phyloP scores from a whole-genome alignment of 805 yeast species.

The Wickerhamiella nectarea region DNA sequence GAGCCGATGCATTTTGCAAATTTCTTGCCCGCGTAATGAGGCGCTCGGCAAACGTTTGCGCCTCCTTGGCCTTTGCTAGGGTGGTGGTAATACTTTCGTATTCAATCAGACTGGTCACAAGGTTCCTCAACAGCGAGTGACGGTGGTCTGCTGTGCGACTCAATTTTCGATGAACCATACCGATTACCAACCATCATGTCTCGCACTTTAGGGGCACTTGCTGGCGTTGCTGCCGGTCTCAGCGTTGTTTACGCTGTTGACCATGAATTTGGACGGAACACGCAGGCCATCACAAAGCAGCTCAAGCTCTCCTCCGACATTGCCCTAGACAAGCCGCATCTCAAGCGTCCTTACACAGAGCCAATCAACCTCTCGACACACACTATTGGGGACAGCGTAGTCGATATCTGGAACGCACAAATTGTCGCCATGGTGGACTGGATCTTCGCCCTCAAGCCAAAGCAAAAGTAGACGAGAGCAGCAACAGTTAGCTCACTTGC shows the following conservation, averaged over 20 bases:
- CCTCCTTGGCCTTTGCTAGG: constrained; percentile 58
- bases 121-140: constrained; percentile 45
- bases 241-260: constrained; percentile 50
- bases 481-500: no score
- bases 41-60: constrained; percentile 49
- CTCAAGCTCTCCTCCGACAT: constrained; percentile 37
- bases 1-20: constrained; percentile 1
- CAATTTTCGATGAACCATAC: constrained; percentile 23
- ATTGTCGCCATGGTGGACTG: constrained; percentile 50
- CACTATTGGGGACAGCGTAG: constrained; percentile 43
- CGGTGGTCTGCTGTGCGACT: constrained; percentile 38
- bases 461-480: no score
- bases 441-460: constrained; percentile 29
- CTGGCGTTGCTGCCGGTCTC: constrained; percentile 47
- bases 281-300: constrained; percentile 33
- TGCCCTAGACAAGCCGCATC: constrained; percentile 40
- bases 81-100: constrained; percentile 64
- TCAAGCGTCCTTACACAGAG: constrained; percentile 33
- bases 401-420: constrained; percentile 71
- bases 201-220: constrained; percentile 41
- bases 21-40: constrained; percentile 40
- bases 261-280: constrained; percentile 38
- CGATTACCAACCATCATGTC: constrained; percentile 27
- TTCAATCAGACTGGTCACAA: constrained; percentile 53
- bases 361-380: constrained; percentile 36